A percentile compares a stretch with the other conserved stretches of the same genome.
phyloP scores from a whole-genome alignment of 164 flowering plant genomes.

The Malania oleifera region DNA sequence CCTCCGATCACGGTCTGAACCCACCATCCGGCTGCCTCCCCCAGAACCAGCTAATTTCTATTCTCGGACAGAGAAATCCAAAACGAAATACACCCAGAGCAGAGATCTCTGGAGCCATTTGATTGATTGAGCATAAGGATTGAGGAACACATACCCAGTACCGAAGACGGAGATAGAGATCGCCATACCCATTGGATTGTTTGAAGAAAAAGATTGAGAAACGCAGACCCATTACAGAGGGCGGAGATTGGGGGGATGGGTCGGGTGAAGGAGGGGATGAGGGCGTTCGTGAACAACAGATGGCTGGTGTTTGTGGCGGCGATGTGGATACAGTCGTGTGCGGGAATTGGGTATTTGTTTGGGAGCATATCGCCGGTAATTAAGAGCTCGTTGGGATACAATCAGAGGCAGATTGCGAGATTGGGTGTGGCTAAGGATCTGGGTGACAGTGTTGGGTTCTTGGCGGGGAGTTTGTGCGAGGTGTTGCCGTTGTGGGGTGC shows the following conservation, averaged over 20 bases:
- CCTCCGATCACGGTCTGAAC: too few species aligned
- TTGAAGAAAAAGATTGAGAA: too few species aligned
- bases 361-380: slow-evolving; percentile 93
- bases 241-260: too few species aligned
- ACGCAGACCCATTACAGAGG: too few species aligned
- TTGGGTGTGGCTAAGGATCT: slow-evolving; percentile 93
- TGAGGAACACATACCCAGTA: too few species aligned
- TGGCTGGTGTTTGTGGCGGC: slow-evolving; percentile 97
- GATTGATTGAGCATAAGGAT: too few species aligned
- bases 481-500: slow-evolving; percentile 83
- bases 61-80: too few species aligned
- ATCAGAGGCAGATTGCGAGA: slow-evolving; percentile 75
- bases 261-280: slow-evolving; percentile 27
- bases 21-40: too few species aligned
- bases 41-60: too few species aligned
- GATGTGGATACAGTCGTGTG: slow-evolving; percentile 92
- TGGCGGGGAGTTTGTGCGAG: slow-evolving; percentile 79
- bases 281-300: slow-evolving; percentile 56
- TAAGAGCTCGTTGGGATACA: slow-evolving; percentile 68
- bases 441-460: slow-evolving; percentile 94
- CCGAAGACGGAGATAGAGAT: too few species aligned
- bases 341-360: slow-evolving; percentile 87
- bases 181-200: slow-evolving; percentile 2
- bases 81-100: too few species aligned
- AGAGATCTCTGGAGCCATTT: too few species aligned